Evolutionary conservation across 1,284 basidiomycete species (phyloP).

Genomic region (Paramarasmius palmivorus): DNA sequence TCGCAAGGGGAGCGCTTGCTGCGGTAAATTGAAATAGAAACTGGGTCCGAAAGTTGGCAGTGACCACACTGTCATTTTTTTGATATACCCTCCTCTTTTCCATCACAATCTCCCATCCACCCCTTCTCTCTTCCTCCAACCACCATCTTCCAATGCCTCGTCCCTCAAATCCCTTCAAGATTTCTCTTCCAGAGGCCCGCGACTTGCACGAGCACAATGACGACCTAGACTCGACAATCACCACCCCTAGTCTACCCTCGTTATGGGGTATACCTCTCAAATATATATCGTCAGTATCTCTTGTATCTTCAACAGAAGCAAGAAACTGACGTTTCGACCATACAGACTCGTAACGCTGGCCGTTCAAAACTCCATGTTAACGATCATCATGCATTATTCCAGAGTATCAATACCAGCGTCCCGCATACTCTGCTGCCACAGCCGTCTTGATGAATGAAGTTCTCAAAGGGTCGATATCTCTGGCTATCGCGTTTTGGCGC

Average conservation of each 20-base stretch:
- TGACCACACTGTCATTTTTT: neutral
- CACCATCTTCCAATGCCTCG: conserved; percentile 23
- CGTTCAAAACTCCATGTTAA: conserved; percentile 88
- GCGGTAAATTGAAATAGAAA: neutral
- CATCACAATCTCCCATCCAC: neutral
- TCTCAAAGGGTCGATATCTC: conserved; percentile 86
- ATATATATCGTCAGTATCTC: conserved; percentile 73
- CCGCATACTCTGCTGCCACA: conserved; percentile 85
- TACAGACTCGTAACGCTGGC: conserved; percentile 86
- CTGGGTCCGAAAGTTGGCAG: neutral
- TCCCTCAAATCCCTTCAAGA: conserved; percentile 24
- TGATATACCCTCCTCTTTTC: neutral
- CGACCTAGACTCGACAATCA: conserved; percentile 44
- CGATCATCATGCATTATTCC: conserved; percentile 95
- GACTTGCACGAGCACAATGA: conserved; percentile 37
- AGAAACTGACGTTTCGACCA: conserved; percentile 4
- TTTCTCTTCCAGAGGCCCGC: conserved; percentile 31
- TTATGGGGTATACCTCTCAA: conserved; percentile 75
- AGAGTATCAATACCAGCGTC: conserved; percentile 80
- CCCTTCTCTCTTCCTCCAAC: conserved; percentile 7
- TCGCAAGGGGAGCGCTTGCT: no score
- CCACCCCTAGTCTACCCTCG: conserved; percentile 43
- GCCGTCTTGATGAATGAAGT: conserved; percentile 94
- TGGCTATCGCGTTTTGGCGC: conserved; percentile 55
- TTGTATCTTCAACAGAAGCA: conserved; percentile 4